A percentile compares a stretch with the other conserved stretches of the same genome.
Conservation (phyloP, 2,329 filamentous ascomycete species). For the Pseudogymnoascus sp. region DNA sequence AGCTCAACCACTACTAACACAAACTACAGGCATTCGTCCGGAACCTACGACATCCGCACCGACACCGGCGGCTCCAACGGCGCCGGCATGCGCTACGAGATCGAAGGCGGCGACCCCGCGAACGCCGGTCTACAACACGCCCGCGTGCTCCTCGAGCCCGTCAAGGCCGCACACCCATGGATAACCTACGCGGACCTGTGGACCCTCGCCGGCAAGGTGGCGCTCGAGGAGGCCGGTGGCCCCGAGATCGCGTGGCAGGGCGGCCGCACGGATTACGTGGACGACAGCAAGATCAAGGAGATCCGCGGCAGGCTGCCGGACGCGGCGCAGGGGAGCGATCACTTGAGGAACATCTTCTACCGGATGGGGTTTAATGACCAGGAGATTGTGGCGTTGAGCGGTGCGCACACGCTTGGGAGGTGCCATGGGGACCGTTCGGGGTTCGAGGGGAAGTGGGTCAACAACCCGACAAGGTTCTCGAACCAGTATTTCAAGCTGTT, state of each 20-base stretch:
- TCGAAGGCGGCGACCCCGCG: constrained; percentile 56
- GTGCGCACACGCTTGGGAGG: constrained; percentile 50
- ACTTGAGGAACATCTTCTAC: constrained; percentile 49
- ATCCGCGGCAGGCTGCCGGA: constrained; percentile 48
- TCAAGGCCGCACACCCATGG: constrained; percentile 53
- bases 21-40: constrained; percentile 48
- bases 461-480: constrained; percentile 50
- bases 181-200: constrained; percentile 61
- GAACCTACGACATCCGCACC: constrained; percentile 52
- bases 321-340: constrained; percentile 45
- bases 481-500: constrained; percentile 52
- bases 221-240: constrained; percentile 53
- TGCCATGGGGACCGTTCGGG: constrained; percentile 49
- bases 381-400: constrained; percentile 50
- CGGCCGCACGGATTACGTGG: constrained; percentile 55
- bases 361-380: constrained; percentile 55
- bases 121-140: constrained; percentile 59
- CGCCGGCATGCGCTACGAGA: constrained; percentile 59
- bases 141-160: constrained; percentile 55
- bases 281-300: constrained; percentile 48
- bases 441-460: constrained; percentile 53
- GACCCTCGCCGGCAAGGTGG: constrained; percentile 54
- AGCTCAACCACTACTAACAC: constrained; percentile 8
- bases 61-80: constrained; percentile 59
- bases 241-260: constrained; percentile 49